Evolutionary conservation across 2,329 filamentous ascomycete genomes (phyloP).

Genomic region (Xylariaceae sp.): DNA sequence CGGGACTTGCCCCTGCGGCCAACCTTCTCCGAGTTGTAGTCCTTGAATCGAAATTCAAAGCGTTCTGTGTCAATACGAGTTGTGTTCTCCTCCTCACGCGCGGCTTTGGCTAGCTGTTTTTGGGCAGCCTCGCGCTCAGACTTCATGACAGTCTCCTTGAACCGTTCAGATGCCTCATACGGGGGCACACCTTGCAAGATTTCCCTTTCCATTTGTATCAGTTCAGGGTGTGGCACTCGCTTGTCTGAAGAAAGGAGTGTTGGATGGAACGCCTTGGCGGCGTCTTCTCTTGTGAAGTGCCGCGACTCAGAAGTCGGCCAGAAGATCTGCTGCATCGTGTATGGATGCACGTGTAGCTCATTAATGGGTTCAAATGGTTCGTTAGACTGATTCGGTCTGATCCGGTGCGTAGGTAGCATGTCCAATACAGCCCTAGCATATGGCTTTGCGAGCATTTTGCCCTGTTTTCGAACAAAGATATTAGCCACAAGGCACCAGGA

Average conservation of each 20-base stretch:
- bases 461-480: constrained; percentile 45
- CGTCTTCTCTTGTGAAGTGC: constrained; percentile 60
- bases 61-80: constrained; percentile 47
- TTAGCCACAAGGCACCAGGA: constrained; percentile 22
- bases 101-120: constrained; percentile 35
- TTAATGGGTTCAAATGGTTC: constrained; percentile 57
- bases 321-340: constrained; percentile 62
- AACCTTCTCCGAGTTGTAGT: constrained; percentile 54
- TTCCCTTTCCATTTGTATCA: constrained; percentile 53
- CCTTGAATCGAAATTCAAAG: constrained; percentile 60
- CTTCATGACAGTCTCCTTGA: constrained; percentile 37
- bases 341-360: constrained; percentile 59
- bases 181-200: constrained; percentile 37
- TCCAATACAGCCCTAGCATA: constrained; percentile 71
- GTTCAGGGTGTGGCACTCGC: constrained; percentile 59
- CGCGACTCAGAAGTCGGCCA: constrained; percentile 60
- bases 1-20: constrained; percentile 51
- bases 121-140: constrained; percentile 43
- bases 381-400: constrained; percentile 46
- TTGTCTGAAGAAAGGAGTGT: constrained; percentile 57
- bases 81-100: constrained; percentile 37
- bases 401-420: constrained; percentile 75
- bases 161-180: constrained; percentile 39
- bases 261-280: constrained; percentile 60
- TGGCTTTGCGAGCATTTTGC: constrained; percentile 68